Percentiles rank a stretch among this genome's conserved stretches.
These are phyloP conservation scores for Lyophyllum shimeji DNA, from an alignment of 768 basidiomycete genomes.

Conservation along the genomic window DNA sequence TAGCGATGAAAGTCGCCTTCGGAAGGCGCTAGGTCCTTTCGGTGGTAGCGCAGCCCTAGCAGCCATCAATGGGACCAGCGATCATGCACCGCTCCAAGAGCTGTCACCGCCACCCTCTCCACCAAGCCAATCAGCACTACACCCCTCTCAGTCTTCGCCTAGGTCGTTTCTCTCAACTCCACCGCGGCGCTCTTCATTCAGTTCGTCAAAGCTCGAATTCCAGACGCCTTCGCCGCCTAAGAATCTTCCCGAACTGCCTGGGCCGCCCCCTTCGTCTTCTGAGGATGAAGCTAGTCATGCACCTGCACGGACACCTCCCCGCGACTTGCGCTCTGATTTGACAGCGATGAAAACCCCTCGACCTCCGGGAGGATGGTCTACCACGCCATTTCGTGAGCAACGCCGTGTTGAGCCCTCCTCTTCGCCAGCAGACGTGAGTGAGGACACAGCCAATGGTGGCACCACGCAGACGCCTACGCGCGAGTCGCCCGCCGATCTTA, in stretches of 20 bases:
- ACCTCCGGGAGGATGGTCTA: constrained; percentile 41
- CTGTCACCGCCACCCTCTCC: constrained; percentile 32
- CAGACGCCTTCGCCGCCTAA: constrained; percentile 64
- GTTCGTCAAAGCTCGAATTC: constrained; percentile 46
- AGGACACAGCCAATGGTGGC: neutral
- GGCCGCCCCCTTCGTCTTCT: constrained; percentile 53
- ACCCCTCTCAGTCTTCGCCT: constrained; percentile 9
- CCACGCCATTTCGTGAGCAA: constrained; percentile 22
- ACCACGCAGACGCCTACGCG: constrained; percentile 3
- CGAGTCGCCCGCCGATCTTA: constrained; percentile 11
- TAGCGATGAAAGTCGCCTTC: constrained; percentile 16
- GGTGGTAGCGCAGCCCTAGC: neutral
- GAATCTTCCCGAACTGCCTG: constrained; percentile 66
- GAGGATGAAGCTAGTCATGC: constrained; percentile 38
- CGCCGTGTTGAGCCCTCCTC: neutral
- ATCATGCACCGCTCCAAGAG: constrained; percentile 8
- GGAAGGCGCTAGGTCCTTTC: constrained; percentile 1
- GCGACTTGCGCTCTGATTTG: constrained; percentile 20
- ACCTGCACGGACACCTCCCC: constrained; percentile 15
- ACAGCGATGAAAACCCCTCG: constrained; percentile 43
- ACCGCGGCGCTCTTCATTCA: constrained; percentile 41
- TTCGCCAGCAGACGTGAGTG: neutral
- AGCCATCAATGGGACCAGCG: neutral
- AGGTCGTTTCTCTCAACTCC: constrained; percentile 41
- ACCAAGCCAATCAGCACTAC: constrained; percentile 17